Conservation (phyloP, 805 yeast genomes). For the Barnettozyma pratensis region DNA sequence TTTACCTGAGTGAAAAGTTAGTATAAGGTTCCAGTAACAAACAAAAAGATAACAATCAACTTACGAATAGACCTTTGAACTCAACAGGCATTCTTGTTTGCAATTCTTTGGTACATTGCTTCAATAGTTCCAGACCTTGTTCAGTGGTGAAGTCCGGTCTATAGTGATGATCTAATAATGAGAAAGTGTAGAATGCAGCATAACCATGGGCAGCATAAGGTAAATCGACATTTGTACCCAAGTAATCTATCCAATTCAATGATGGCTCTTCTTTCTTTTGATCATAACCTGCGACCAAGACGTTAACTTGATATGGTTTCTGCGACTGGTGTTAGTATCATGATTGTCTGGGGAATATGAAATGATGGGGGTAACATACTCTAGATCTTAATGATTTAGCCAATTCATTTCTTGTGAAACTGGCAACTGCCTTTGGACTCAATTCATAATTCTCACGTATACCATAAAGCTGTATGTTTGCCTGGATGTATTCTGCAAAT, state of each 20-base stretch:
- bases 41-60: constrained; percentile 5
- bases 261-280: constrained; percentile 51
- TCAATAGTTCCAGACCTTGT: constrained; percentile 73
- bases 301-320: constrained; percentile 92
- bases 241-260: constrained; percentile 86
- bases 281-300: constrained; percentile 84
- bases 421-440: constrained; percentile 80
- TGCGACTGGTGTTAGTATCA: constrained; percentile 10
- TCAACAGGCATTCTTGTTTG: constrained; percentile 86
- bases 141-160: constrained; percentile 66
- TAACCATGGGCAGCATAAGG: constrained; percentile 99
- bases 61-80: constrained; percentile 72
- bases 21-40: not conserved
- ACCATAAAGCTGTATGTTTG: constrained; percentile 81
- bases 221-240: constrained; percentile 84
- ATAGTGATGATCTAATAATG: constrained; percentile 88
- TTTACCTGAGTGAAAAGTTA: constrained; percentile 38
- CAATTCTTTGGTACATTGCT: constrained; percentile 72
- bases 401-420: constrained; percentile 81
- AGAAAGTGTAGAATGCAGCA: constrained; percentile 92
- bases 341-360: no score
- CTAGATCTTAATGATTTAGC: constrained; percentile 88
- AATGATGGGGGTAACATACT: constrained; percentile 22
- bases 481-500: constrained; percentile 92
- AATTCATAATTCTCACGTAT: constrained; percentile 82